A percentile compares a stretch with the other conserved stretches of the same genome.
Evolutionary conservation across 2,329 filamentous ascomycete genomes (phyloP).

Genomic region (Phyllosticta ampelicida): DNA sequence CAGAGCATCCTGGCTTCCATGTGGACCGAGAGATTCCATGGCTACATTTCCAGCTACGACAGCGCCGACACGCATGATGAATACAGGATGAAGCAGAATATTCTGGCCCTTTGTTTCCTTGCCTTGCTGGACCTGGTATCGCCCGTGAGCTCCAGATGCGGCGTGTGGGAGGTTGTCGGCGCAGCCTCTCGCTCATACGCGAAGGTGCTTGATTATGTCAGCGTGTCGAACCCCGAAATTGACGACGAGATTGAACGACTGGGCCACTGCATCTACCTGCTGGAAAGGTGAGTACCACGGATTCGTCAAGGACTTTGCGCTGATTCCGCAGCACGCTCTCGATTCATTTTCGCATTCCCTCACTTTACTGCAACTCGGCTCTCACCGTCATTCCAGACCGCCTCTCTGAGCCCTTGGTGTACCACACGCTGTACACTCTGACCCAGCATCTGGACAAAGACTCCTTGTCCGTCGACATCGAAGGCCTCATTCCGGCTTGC

Average conservation of each 20-base stretch:
- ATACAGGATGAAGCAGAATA: neutral
- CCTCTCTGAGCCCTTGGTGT: neutral
- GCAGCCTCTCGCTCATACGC: constrained; percentile 1
- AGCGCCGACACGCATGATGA: neutral
- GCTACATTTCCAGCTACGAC: neutral
- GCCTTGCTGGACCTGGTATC: neutral
- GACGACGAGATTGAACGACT: constrained; percentile 2
- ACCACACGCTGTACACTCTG: neutral
- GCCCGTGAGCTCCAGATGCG: neutral
- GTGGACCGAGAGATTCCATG: constrained; percentile 5
- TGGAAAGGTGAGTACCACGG: constrained; percentile 1
- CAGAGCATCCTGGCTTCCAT: constrained; percentile 1
- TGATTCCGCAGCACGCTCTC: neutral
- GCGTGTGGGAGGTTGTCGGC: constrained; percentile 1
- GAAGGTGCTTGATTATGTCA: neutral
- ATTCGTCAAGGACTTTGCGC: neutral
- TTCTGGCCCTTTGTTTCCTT: neutral
- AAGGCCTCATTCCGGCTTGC: neutral
- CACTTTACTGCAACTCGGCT: constrained; percentile 6
- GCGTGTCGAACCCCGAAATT: neutral
- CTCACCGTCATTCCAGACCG: neutral
- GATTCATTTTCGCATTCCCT: constrained; percentile 3
- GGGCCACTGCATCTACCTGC: neutral
- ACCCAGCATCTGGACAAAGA: constrained; percentile 1
- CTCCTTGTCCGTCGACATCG: neutral